Base-by-base conservation (phyloP, 331 rosid genomes). In the Acacia concinna region DNA sequence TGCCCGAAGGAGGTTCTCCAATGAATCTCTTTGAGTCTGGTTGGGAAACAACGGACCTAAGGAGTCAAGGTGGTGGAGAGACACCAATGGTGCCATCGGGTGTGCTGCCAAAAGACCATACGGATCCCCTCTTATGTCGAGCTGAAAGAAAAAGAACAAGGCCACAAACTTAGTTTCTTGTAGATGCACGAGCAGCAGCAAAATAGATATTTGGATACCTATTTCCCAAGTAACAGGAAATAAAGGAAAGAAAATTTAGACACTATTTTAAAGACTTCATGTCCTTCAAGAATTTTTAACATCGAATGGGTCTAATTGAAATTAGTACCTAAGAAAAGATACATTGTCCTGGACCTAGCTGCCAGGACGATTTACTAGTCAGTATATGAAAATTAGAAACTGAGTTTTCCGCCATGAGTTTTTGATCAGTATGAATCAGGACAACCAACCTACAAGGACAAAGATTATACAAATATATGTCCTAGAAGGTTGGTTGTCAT, bases 81-180 rank as follows among this genome's bases (percentile, higher is more conserved):
- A 89, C 54, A 96, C 89, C 2, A 96, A 92, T 9, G 97, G 98
- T 17, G 89, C 87, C 88, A 90, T 15, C 30, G 98, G 98, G 46
- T 96, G 99, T 0, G 98, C 98, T 4, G 98, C 97, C 78, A 96
- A 81, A 52, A 90, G 20, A 13, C 99, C 99, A 73, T 87, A 90
- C 4, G 94, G 85, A 31, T 87, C 80, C 34, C 97, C 97, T 78
- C 88, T 81, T 75, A 96, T 87, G 71, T 96, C 99, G 47, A 93
- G 82, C 99, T 93, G 94, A 32, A 84, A 80, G 41, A 68, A 52
- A 14, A 74, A 56, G 18, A 34, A 65, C 47, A 12, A 52, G 9
- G 35, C 38, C 71, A 68, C 44, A n/a, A 46, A 68, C 8, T 63
- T 71, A 71, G 27, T 37, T 68, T 75, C 71, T 66, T 28, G 28